Evolutionary conservation across 495 filamentous ascomycete genomes (phyloP).

Genomic region (Glarea lozoyensis): DNA sequence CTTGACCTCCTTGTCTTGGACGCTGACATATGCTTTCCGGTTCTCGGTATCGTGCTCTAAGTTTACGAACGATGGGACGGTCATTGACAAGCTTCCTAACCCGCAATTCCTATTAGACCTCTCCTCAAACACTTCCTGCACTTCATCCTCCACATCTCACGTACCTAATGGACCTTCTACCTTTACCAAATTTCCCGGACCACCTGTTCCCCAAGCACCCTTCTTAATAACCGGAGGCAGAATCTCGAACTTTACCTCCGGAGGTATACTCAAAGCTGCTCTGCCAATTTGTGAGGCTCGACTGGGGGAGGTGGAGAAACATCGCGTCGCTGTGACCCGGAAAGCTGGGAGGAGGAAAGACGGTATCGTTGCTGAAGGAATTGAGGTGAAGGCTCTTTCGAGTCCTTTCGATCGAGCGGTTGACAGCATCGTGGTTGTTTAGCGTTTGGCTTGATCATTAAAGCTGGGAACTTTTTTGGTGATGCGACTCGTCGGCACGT

Average conservation of each 20-base stretch:
- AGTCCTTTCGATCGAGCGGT: constrained; percentile 36
- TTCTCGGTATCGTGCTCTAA: constrained; percentile 53
- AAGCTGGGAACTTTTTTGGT: background rate
- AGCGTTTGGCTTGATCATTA: constrained; percentile 1
- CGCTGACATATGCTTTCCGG: constrained; percentile 53
- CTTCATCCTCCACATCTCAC: too few species aligned
- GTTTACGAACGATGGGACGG: constrained; percentile 61
- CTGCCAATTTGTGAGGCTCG: constrained; percentile 73
- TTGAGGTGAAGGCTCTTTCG: constrained; percentile 26
- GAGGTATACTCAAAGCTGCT: constrained; percentile 72
- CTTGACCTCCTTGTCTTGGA: constrained; percentile 52
- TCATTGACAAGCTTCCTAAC: constrained; percentile 60
- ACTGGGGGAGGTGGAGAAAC: constrained; percentile 62
- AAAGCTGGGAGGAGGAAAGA: constrained; percentile 71
- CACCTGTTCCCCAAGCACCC: constrained; percentile 43
- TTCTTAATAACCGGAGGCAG: constrained; percentile 43
- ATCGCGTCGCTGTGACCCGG: constrained; percentile 41
- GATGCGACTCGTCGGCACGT: too few species aligned
- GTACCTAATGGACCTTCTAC: constrained; percentile 70
- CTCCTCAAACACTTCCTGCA: background rate
- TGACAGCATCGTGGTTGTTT: constrained; percentile 33
- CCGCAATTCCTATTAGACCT: constrained; percentile 4
- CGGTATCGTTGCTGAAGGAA: constrained; percentile 41
- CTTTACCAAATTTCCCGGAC: constrained; percentile 50
- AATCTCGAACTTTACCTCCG: constrained; percentile 66